Conservation (phyloP, 2,329 filamentous ascomycete species). For the Paramyrothecium sp. region DNA sequence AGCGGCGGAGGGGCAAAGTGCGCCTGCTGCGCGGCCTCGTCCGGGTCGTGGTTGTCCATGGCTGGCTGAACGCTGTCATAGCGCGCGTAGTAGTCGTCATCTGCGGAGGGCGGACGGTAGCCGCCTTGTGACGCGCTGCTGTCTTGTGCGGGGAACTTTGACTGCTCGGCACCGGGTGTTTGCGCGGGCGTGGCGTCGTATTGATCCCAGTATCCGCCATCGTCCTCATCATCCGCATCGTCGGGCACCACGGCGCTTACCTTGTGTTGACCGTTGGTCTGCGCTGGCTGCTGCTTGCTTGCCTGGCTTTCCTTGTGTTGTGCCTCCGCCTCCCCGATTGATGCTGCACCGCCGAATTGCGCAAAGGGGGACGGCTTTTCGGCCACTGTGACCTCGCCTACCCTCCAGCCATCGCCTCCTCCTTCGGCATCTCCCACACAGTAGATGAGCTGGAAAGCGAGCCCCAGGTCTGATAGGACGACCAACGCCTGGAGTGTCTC, state of each 20-base stretch:
- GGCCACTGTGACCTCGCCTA: constrained; percentile 65
- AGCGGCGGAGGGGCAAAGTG: constrained; percentile 29
- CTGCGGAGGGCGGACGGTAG: constrained; percentile 38
- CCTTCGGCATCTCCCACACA: constrained; percentile 64
- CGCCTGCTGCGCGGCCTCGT: constrained; percentile 52
- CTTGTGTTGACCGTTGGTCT: constrained; percentile 6
- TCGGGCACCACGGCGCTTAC: constrained; percentile 8
- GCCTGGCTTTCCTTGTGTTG: constrained; percentile 38
- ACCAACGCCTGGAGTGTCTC: constrained; percentile 73
- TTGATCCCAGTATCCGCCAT: constrained; percentile 77
- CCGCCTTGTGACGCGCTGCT: constrained; percentile 19
- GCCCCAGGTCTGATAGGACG: constrained; percentile 56
- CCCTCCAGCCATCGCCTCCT: constrained; percentile 64
- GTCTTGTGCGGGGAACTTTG: constrained; percentile 53
- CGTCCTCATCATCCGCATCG: constrained; percentile 61
- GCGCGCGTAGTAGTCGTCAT: constrained; percentile 73
- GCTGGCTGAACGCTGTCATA: constrained; percentile 79
- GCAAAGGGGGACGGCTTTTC: constrained; percentile 58
- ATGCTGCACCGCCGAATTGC: constrained; percentile 47
- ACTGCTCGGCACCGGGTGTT: constrained; percentile 61
- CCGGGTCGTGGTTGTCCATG: constrained; percentile 79
- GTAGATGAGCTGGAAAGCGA: constrained; percentile 68
- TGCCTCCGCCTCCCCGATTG: constrained; percentile 60
- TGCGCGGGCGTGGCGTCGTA: constrained; percentile 71
- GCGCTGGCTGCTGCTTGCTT: constrained; percentile 12